These are phyloP conservation scores for Oryza officinalis DNA, from an alignment of 176 grass and related monocot genomes.

Conservation along the genomic window DNA sequence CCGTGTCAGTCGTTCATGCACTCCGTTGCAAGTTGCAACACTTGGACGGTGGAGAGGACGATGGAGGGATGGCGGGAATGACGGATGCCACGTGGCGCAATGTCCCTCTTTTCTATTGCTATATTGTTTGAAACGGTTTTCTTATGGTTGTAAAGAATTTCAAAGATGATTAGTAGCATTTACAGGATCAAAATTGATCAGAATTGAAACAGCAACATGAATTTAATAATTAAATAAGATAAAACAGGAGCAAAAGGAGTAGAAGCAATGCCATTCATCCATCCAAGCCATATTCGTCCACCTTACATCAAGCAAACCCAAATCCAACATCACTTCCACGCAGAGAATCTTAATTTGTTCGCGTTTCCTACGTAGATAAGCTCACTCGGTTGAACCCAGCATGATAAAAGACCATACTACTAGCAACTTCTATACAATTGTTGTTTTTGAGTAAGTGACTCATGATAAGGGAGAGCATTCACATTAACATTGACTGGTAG, in stretches of 20 bases:
- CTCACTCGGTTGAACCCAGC: not conserved
- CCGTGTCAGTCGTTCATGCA: not conserved
- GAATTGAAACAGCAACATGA: not conserved
- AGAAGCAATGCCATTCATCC: not conserved
- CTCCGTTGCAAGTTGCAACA: not conserved
- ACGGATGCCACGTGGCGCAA: not conserved
- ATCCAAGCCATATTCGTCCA: not conserved
- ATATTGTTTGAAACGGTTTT: not conserved
- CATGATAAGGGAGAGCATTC: not conserved
- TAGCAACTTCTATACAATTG: constrained; percentile 22
- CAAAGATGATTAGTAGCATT: not conserved
- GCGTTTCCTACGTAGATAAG: not conserved
- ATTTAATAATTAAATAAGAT: not conserved
- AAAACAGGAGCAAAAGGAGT: not conserved
- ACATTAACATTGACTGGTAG: not conserved
- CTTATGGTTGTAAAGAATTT: not conserved
- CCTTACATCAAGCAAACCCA: constrained; percentile 1
- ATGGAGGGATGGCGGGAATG: not conserved
- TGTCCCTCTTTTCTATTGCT: not conserved
- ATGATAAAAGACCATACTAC: not conserved
- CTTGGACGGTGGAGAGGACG: constrained; percentile 15
- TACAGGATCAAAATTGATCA: no score
- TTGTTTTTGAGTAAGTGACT: not conserved
- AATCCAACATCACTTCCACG: not conserved
- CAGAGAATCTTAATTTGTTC: not conserved